phyloP scores from a whole-genome alignment of 805 yeast genomes.

The Suhomyces faveliae region DNA sequence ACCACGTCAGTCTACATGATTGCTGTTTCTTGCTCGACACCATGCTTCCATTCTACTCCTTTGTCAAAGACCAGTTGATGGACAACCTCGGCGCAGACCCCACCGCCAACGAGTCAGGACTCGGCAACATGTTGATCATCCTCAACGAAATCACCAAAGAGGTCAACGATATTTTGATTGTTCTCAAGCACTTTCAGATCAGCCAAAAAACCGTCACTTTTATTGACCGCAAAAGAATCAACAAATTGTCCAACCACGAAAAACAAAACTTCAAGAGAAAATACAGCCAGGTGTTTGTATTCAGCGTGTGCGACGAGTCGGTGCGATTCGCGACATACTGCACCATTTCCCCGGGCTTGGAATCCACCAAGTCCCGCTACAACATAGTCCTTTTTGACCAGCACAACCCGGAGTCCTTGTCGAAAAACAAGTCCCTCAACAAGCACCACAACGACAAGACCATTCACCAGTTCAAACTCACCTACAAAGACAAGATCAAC shows the following conservation, averaged over 20 bases:
- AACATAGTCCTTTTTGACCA: constrained; percentile 21
- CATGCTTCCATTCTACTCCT: constrained; percentile 35
- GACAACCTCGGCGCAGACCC: constrained; percentile 4
- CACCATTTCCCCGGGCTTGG: constrained; percentile 26
- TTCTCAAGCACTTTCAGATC: constrained; percentile 25
- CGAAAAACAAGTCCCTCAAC: constrained; percentile 6
- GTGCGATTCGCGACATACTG: constrained; percentile 21
- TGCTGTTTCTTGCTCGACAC: constrained; percentile 33
- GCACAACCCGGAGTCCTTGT: constrained; percentile 13
- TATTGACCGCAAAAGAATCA: constrained; percentile 11
- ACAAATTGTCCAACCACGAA: constrained; percentile 10
- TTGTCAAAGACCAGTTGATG: constrained; percentile 18
- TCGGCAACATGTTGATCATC: constrained; percentile 24
- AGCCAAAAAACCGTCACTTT: constrained; percentile 9
- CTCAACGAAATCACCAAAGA: constrained; percentile 29
- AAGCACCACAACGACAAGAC: constrained; percentile 15
- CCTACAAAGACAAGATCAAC: constrained; percentile 19
- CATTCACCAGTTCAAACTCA: constrained; percentile 17
- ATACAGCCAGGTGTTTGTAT: constrained; percentile 23
- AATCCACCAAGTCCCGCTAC: constrained; percentile 26
- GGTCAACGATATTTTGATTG: constrained; percentile 38
- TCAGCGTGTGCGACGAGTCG: constrained; percentile 15
- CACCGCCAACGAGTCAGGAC: background rate
- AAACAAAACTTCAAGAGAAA: constrained; percentile 9
- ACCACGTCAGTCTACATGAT: constrained; percentile 35